These are phyloP conservation scores for Sapria himalayana DNA, from an alignment of 345 rosid genomes.

Conservation along the genomic window DNA sequence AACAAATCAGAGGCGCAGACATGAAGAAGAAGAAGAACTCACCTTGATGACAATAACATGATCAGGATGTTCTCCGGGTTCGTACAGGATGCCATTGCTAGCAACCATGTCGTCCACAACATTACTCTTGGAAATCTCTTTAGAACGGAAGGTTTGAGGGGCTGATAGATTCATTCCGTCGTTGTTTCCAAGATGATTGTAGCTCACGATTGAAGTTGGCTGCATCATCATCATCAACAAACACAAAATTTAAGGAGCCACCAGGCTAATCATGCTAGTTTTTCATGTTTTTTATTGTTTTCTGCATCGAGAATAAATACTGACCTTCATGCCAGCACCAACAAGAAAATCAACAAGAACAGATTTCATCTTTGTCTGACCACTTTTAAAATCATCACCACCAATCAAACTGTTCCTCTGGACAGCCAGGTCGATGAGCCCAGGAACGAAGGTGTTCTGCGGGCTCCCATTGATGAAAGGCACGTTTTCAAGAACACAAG, in stretches of 20 bases:
- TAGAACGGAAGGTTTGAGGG: conserved; percentile 88
- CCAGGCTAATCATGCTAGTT: not conserved
- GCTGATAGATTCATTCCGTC: conserved; percentile 98
- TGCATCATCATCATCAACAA: conserved; percentile 9
- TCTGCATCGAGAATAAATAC: not conserved
- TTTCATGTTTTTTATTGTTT: not conserved
- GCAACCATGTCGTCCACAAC: conserved; percentile 97
- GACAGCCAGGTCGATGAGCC: conserved; percentile 83
- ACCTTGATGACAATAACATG: conserved; percentile 99
- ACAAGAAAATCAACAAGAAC: conserved; percentile 89
- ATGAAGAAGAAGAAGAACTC: not conserved
- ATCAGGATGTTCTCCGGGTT: conserved; percentile 94
- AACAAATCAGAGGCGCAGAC: conserved; percentile 1
- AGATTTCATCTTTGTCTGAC: conserved; percentile 98
- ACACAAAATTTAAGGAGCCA: not conserved
- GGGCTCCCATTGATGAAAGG: conserved; percentile 99
- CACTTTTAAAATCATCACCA: conserved; percentile 98
- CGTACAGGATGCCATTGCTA: conserved; percentile 75
- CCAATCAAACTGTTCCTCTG: conserved; percentile 70
- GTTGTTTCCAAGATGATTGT: conserved; percentile 92
- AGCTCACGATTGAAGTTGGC: conserved; percentile 97
- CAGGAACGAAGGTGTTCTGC: conserved; percentile 96
- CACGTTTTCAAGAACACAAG: conserved; percentile 66
- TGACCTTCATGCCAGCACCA: conserved; percentile 93
- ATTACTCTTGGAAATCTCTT: conserved; percentile 92